These are phyloP conservation scores for Colletotrichum sp. DNA, from an alignment of 2,329 filamentous ascomycete genomes.

Conservation along the genomic window DNA sequence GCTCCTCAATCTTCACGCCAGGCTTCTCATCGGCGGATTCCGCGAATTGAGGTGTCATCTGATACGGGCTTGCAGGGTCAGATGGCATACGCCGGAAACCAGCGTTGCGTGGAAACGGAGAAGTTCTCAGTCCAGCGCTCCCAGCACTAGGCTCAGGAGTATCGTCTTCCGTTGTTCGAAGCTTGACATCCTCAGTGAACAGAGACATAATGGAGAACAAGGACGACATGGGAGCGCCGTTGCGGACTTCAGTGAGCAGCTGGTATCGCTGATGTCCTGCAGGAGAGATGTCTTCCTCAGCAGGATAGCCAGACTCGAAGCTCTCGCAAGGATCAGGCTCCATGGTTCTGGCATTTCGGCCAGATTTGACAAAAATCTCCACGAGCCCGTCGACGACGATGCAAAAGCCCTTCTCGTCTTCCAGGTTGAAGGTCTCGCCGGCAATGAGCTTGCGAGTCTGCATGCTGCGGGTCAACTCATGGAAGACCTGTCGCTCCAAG, in stretches of 20 bases:
- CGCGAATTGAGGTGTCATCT: not conserved
- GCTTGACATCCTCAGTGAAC: conserved; percentile 92
- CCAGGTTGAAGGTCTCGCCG: conserved; percentile 90
- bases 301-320: conserved; percentile 54
- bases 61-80: conserved; percentile 20
- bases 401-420: conserved; percentile 98
- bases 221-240: conserved; percentile 97
- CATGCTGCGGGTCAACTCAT: conserved; percentile 97
- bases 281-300: conserved; percentile 67
- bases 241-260: conserved; percentile 94
- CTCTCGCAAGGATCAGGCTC: conserved; percentile 37
- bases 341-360: conserved; percentile 52
- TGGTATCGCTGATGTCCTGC: conserved; percentile 86
- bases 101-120: conserved; percentile 10
- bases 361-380: conserved; percentile 97
- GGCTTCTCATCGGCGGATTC: not conserved
- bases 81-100: conserved; percentile 17
- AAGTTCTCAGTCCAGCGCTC: conserved; percentile 1
- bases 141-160: conserved; percentile 27
- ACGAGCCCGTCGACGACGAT: conserved; percentile 95
- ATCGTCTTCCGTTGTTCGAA: conserved; percentile 73
- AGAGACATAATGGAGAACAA: conserved; percentile 96
- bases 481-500: conserved; percentile 93
- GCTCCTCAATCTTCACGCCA: conserved; percentile 6
- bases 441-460: conserved; percentile 96